Percentiles rank a stretch among this genome's conserved stretches.
phyloP scores from a whole-genome alignment of 495 filamentous ascomycete genomes.

The Podospora tetraspora region DNA sequence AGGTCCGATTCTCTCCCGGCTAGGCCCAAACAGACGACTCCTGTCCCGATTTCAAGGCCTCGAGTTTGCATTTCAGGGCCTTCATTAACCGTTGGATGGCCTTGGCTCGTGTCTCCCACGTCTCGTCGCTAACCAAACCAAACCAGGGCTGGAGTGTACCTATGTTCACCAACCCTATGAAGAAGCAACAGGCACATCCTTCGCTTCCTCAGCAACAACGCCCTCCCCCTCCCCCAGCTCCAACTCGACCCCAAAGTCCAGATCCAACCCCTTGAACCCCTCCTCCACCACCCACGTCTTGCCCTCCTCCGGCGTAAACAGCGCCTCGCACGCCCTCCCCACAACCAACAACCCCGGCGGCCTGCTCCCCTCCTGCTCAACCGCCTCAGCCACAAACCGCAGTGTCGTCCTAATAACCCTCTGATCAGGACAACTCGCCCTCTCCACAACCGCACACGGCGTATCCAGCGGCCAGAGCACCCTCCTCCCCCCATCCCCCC shows the following conservation, averaged over 20 bases:
- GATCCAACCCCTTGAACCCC: conserved; percentile 63
- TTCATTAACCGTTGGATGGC: too few species aligned
- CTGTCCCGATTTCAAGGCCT: too few species aligned
- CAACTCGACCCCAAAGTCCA: conserved; percentile 16
- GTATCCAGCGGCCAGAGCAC: conserved; percentile 50
- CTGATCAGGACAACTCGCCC: conserved; percentile 93
- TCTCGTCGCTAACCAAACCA: too few species aligned
- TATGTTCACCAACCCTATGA: too few species aligned
- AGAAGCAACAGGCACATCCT: not conserved
- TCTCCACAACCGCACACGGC: conserved; percentile 87
- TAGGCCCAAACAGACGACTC: too few species aligned
- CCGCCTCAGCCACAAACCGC: conserved; percentile 68
- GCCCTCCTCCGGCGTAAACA: conserved; percentile 49
- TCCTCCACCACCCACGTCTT: conserved; percentile 85
- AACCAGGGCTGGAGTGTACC: too few species aligned
- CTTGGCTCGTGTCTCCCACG: too few species aligned
- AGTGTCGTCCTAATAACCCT: conserved; percentile 84
- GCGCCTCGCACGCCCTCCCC: conserved; percentile 73
- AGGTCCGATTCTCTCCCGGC: too few species aligned
- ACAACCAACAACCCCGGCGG: conserved; percentile 91
- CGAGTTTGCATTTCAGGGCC: too few species aligned
- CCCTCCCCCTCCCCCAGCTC: not conserved
- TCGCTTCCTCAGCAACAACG: not conserved
- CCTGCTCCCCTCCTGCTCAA: conserved; percentile 83
- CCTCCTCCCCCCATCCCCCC: conserved; percentile 28